Percentiles rank a stretch among this genome's conserved stretches.
Conservation (phyloP, 2,329 filamentous ascomycete species). For the Fusarium denticulatum region DNA sequence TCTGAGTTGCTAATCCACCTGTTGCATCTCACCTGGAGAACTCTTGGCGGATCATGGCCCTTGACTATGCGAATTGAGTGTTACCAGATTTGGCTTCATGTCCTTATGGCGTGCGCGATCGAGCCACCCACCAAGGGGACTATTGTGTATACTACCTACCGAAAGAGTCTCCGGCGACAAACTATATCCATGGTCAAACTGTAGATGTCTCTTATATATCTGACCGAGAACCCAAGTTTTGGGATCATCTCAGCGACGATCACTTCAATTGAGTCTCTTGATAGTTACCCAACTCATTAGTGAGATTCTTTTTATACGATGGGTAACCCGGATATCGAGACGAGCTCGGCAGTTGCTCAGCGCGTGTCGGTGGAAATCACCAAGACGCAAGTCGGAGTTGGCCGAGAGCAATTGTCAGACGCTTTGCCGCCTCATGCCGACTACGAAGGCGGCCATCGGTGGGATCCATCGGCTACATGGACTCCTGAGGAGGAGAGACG, state of each 20-base stretch:
- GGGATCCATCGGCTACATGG: conserved; percentile 58
- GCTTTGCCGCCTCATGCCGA: conserved; percentile 43
- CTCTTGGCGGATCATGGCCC: conserved; percentile 6
- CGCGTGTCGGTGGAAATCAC: conserved; percentile 40
- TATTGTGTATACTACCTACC: background rate
- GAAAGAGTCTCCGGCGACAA: background rate
- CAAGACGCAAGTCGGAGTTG: conserved; percentile 47
- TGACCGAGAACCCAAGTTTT: conserved; percentile 19
- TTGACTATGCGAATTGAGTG: background rate
- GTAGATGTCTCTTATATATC: conserved; percentile 37
- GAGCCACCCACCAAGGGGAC: conserved; percentile 26
- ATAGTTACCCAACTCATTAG: background rate
- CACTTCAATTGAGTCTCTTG: background rate
- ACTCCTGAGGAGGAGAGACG: conserved; percentile 64
- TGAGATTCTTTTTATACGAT: conserved; percentile 11
- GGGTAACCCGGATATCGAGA: conserved; percentile 45
- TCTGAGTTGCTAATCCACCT: background rate
- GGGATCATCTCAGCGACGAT: conserved; percentile 6
- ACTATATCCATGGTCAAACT: conserved; percentile 3
- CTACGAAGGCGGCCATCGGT: conserved; percentile 56
- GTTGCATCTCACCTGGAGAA: background rate
- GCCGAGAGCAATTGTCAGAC: conserved; percentile 51
- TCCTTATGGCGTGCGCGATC: conserved; percentile 41
- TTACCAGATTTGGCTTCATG: conserved; percentile 34
- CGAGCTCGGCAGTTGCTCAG: conserved; percentile 38